These are phyloP conservation scores for Ceratocystis papillata DNA, from an alignment of 2,329 filamentous ascomycete species.

Conservation along the genomic window DNA sequence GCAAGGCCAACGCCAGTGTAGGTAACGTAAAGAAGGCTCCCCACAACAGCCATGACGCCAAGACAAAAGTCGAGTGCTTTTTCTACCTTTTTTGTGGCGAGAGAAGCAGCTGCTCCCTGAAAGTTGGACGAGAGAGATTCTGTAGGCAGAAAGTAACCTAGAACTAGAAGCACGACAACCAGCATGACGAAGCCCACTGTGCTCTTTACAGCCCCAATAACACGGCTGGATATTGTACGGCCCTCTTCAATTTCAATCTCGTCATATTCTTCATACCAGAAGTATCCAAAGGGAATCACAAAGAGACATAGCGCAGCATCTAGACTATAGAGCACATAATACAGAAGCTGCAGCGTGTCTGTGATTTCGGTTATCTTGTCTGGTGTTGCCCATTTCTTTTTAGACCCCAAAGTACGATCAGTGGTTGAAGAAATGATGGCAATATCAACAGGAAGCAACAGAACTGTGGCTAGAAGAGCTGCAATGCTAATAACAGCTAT, in stretches of 20 bases:
- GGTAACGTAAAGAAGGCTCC: conserved; percentile 72
- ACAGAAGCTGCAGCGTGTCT: conserved; percentile 72
- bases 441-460: conserved; percentile 89
- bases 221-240: conserved; percentile 57
- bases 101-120: conserved; percentile 55
- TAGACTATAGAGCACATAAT: conserved; percentile 85
- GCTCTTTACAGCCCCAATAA: conserved; percentile 83
- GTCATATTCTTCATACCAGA: conserved; percentile 96
- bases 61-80: conserved; percentile 83
- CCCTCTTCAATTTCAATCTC: conserved; percentile 75
- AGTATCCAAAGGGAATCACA: conserved; percentile 91
- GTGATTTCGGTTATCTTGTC: conserved; percentile 67
- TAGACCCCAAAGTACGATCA: conserved; percentile 60
- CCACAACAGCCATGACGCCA: conserved; percentile 77
- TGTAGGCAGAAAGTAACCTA: conserved; percentile 81
- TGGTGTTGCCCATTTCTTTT: conserved; percentile 92
- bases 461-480: conserved; percentile 76
- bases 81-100: conserved; percentile 65
- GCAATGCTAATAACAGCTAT: conserved; percentile 83
- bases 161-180: conserved; percentile 70
- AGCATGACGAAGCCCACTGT: conserved; percentile 74
- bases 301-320: conserved; percentile 83
- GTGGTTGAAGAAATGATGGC: conserved; percentile 86
- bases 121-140: conserved; percentile 65
- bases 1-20: conserved; percentile 87